Base-by-base conservation (phyloP, 2,329 filamentous ascomycete genomes). In the Trichophyton simii region DNA sequence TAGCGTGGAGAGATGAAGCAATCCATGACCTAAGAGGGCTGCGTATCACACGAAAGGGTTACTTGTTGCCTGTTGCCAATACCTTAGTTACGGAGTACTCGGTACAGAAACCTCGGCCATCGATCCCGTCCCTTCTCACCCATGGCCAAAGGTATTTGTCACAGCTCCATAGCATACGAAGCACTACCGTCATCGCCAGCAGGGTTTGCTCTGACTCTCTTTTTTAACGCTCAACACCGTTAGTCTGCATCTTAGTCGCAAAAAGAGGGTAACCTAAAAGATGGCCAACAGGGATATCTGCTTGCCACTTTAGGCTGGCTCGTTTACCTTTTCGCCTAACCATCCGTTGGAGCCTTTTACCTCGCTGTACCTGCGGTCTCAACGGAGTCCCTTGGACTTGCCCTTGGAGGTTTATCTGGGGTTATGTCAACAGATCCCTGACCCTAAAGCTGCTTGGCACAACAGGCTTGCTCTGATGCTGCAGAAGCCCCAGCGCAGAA, bases 161-260 rank as follows among this genome's bases (percentile, higher is more conserved):
- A 55, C 52, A 28, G 15, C 52, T 55, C 31, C 52, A 55, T 55
- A 36, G 20, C 52, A 55, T 55, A 55, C 52, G 52, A 55, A 55
- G 52, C 11, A 6, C 28, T 55, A 36, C 52, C 25, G n/a, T 36
- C 52, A 20, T 55, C 52, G 34, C 3, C 52, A 18, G 52, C 52
- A 55, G 52, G 52, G 52, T 55, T 55, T 20, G 52, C 52, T 55
- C 28, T 55, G 52, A 55, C 52, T 55, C 52, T 55, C 52, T 18
- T 55, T 55, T 55, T 55, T 36, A 55, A 52, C 46, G 46, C 46
- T 52, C 46, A 52, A 28, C 46, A 52, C 52, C 52, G 52, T 55
- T 55, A 55, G 52, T 55, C 11, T 55, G 20, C 52, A 36, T 36
- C n/a, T 55, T 38, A 34, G 52, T 55, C 52, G 52, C 41, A 44